These are phyloP conservation scores for Apiotrichum sp. DNA, from an alignment of 1,284 basidiomycete species.

Conservation along the genomic window DNA sequence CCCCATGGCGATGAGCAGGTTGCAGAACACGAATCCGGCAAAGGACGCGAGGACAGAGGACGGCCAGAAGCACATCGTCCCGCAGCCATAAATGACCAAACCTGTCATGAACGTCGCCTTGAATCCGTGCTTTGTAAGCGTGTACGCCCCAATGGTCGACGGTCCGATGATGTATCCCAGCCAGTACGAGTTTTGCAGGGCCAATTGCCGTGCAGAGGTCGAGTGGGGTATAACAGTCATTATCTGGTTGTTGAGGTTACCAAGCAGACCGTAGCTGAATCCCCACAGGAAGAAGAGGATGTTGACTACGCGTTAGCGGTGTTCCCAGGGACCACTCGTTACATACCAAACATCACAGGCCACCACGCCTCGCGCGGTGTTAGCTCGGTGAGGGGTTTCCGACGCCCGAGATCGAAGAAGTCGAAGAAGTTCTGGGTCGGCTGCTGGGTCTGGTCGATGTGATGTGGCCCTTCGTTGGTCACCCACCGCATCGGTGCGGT, in stretches of 20 bases:
- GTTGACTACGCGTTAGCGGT: slow-evolving; percentile 21
- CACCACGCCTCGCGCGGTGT: slow-evolving; percentile 36
- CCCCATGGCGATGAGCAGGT: slow-evolving; percentile 40
- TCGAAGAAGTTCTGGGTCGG: slow-evolving; percentile 41
- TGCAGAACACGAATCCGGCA: slow-evolving; percentile 43
- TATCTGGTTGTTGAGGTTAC: slow-evolving; percentile 38
- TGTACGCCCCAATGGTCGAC: slow-evolving; percentile 30
- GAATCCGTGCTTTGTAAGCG: slow-evolving; percentile 37
- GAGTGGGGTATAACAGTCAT: slow-evolving; percentile 26
- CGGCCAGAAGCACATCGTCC: slow-evolving; percentile 46
- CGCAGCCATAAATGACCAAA: slow-evolving; percentile 38
- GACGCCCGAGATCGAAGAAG: slow-evolving; percentile 40
- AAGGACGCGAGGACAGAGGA: slow-evolving; percentile 39
- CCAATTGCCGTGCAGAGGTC: slow-evolving; percentile 20
- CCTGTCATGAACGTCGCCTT: slow-evolving; percentile 45
- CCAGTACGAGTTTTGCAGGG: slow-evolving; percentile 42
- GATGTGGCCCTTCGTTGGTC: slow-evolving; percentile 7
- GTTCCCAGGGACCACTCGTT: background rate
- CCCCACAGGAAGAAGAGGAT: slow-evolving; percentile 46
- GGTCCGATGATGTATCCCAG: slow-evolving; percentile 40
- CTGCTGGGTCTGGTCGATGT: slow-evolving; percentile 19
- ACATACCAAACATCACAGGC: slow-evolving; percentile 39
- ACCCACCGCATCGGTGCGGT: slow-evolving; percentile 10
- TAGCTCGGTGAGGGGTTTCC: slow-evolving; percentile 39
- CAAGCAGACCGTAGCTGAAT: slow-evolving; percentile 43